Evolutionary conservation across 129 eudicot genomes (phyloP).

Genomic region (Dittrichia graveolens): DNA sequence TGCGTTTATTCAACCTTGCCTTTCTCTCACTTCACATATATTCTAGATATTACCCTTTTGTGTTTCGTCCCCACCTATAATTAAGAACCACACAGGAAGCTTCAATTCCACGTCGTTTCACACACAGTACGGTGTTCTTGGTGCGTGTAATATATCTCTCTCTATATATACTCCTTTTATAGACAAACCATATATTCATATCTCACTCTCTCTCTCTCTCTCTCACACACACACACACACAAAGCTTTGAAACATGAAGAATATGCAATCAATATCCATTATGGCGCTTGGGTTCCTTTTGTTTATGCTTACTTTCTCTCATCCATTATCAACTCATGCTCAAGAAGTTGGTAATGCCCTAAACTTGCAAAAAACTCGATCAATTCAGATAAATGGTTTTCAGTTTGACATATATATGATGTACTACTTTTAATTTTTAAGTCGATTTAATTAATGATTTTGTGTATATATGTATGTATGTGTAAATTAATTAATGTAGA

Average conservation of each 20-base stretch:
- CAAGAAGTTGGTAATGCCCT: slow-evolving; percentile 61
- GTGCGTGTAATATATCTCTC: slow-evolving; percentile 11
- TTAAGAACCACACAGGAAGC: slow-evolving; percentile 26
- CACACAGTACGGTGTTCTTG: background rate
- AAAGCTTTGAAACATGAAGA: slow-evolving; percentile 21
- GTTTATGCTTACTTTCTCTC: slow-evolving; percentile 21
- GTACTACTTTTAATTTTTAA: too few relatives aligned
- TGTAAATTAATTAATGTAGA: slow-evolving; percentile 34
- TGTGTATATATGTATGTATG: background rate
- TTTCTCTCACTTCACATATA: slow-evolving; percentile 5
- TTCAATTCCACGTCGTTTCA: slow-evolving; percentile 22
- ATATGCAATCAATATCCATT: slow-evolving; percentile 24
- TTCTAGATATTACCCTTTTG: background rate
- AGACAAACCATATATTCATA: slow-evolving; percentile 17
- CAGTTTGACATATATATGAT: too few relatives aligned
- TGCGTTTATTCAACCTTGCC: background rate
- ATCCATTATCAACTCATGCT: slow-evolving; percentile 36
- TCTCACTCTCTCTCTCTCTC: slow-evolving; percentile 9
- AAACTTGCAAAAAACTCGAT: too few relatives aligned
- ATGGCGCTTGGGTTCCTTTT: slow-evolving; percentile 34
- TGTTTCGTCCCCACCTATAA: background rate
- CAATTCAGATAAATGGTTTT: too few relatives aligned
- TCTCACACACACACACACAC: background rate
- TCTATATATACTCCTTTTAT: slow-evolving; percentile 9
- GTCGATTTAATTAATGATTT: too few relatives aligned